Evolutionary conservation across 192 early-diverging fungal species (phyloP).

Genomic region (Mortierella alpina): DNA sequence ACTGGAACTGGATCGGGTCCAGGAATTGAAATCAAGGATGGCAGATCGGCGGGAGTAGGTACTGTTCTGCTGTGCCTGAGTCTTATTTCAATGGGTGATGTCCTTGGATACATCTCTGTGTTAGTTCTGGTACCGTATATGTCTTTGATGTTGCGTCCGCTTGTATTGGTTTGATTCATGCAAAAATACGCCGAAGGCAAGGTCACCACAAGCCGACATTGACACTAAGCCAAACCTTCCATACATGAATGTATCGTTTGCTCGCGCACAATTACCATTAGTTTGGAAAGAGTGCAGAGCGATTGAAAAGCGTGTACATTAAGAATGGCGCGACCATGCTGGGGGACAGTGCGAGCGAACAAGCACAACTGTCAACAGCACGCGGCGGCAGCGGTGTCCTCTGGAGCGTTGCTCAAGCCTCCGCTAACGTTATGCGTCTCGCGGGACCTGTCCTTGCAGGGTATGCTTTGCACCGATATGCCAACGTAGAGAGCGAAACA

Average conservation of each 20-base stretch:
- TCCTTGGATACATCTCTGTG: constrained; percentile 36
- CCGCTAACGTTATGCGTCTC: constrained; percentile 33
- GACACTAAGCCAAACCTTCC: not conserved
- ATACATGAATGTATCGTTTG: not conserved
- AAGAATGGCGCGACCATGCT: not conserved
- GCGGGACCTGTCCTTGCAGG: constrained; percentile 35
- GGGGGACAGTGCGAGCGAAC: not conserved
- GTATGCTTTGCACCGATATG: not conserved
- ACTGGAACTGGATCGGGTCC: no score
- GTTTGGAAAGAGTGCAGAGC: constrained; percentile 40
- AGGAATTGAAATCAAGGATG: not conserved
- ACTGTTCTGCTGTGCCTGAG: constrained; percentile 22
- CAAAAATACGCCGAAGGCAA: not conserved
- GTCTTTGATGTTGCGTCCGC: not conserved
- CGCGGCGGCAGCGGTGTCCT: constrained; percentile 27
- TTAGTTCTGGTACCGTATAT: constrained; percentile 26
- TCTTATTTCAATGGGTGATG: constrained; percentile 38
- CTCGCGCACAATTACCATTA: not conserved
- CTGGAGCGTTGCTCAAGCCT: constrained; percentile 33
- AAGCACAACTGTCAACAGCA: not conserved
- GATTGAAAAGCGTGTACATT: not conserved
- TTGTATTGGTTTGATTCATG: not conserved
- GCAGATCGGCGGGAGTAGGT: constrained; percentile 12
- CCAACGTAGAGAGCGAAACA: not conserved
- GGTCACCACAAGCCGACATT: not conserved